phyloP scores from a whole-genome alignment of 257 asterid species.

The Coffea eugenioides region DNA sequence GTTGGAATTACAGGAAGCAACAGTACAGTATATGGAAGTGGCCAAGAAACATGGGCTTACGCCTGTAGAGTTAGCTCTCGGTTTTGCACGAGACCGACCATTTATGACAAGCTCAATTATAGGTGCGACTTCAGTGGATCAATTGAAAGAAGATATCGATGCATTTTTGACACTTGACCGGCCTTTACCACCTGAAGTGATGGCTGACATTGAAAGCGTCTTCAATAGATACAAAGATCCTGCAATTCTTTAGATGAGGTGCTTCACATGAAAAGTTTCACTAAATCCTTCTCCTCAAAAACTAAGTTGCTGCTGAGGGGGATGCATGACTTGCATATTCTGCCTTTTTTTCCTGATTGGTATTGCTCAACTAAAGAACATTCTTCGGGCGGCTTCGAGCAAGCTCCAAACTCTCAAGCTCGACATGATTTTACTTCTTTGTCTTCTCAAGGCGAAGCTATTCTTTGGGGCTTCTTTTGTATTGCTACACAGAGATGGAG shows the following conservation, averaged over 20 bases:
- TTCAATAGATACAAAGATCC: conserved; percentile 91
- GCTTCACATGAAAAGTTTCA: background rate
- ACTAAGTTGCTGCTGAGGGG: background rate
- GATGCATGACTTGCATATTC: background rate
- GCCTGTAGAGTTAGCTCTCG: conserved; percentile 75
- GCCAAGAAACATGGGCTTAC: conserved; percentile 79
- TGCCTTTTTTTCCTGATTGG: background rate
- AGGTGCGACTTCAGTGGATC: conserved; percentile 81
- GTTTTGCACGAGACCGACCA: conserved; percentile 71
- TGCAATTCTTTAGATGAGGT: conserved; percentile 39
- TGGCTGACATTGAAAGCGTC: conserved; percentile 54
- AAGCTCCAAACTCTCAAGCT: background rate
- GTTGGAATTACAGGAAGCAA: conserved; percentile 63
- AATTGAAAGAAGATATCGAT: conserved; percentile 68
- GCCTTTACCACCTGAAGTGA: conserved; percentile 66
- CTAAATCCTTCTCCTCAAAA: background rate
- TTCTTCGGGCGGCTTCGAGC: background rate
- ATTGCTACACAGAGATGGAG: background rate
- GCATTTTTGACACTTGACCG: conserved; percentile 62
- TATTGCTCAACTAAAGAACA: background rate
- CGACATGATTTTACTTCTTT: background rate
- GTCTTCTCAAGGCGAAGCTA: background rate
- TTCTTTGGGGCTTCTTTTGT: background rate
- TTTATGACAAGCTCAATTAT: conserved; percentile 75
- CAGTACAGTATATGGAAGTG: conserved; percentile 55